A percentile compares a stretch with the other conserved stretches of the same genome.
Evolutionary conservation across 257 asterid genomes (phyloP).

Genomic region (Agastache rugosa): DNA sequence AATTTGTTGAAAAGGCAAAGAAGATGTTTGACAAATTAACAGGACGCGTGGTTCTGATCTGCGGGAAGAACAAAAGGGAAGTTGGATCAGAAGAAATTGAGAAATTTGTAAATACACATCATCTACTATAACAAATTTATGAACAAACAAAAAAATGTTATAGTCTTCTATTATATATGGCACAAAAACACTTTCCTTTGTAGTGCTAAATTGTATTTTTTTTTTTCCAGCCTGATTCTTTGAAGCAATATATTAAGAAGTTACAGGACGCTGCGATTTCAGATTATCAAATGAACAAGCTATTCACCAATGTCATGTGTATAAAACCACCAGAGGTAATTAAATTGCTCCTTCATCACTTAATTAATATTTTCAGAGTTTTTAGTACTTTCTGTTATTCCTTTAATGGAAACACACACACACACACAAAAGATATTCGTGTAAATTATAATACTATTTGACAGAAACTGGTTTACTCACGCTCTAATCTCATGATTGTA

Average conservation of each 20-base stretch:
- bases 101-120: slow-evolving; percentile 62
- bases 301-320: slow-evolving; percentile 58
- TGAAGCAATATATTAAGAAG: slow-evolving; percentile 58
- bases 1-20: slow-evolving; percentile 52
- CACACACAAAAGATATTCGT: neutral
- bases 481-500: slow-evolving; percentile 43
- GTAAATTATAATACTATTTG: neutral
- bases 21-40: slow-evolving; percentile 69
- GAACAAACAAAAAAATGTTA: no score
- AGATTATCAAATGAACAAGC: slow-evolving; percentile 47
- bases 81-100: slow-evolving; percentile 64
- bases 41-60: slow-evolving; percentile 67
- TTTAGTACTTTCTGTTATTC: neutral
- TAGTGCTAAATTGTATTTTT: neutral
- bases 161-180: no score
- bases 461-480: slow-evolving; percentile 16
- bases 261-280: slow-evolving; percentile 45
- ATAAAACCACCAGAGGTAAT: slow-evolving; percentile 69
- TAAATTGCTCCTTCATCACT: neutral
- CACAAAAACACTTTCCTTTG: no score
- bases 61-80: slow-evolving; percentile 71
- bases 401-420: neutral
- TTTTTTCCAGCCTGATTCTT: slow-evolving; percentile 59
- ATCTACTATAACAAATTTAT: neutral
- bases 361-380: neutral